Percentiles rank a stretch among this genome's conserved stretches.
phyloP scores from a whole-genome alignment of 2,329 filamentous ascomycete species.

The Phialemonium atrogriseum region DNA sequence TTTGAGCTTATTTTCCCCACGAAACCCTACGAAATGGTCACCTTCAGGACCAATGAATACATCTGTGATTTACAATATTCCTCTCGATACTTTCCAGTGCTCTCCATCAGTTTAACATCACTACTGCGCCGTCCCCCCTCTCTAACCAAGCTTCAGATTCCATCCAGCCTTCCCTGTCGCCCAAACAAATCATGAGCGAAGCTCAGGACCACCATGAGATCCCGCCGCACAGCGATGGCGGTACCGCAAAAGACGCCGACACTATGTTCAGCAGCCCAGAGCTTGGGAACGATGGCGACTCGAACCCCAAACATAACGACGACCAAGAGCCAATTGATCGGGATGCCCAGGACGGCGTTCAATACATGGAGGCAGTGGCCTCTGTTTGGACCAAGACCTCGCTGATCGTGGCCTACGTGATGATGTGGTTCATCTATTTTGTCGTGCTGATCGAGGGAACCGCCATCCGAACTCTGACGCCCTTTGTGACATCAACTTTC shows the following conservation, averaged over 20 bases:
- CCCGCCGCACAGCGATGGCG: background rate
- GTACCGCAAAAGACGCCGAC: background rate
- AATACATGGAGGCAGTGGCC: constrained; percentile 1
- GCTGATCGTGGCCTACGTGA: background rate
- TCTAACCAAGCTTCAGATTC: constrained; percentile 1
- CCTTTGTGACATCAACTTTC: constrained; percentile 9
- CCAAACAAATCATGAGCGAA: background rate
- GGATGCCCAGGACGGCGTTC: background rate
- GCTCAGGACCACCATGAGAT: background rate
- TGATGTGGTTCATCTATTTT: constrained; percentile 4
- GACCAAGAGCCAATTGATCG: background rate
- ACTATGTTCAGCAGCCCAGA: background rate
- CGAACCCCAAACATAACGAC: constrained; percentile 1
- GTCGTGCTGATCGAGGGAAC: background rate
- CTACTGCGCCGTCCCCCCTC: background rate
- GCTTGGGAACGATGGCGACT: background rate
- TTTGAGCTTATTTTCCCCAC: constrained; percentile 1
- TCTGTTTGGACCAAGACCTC: constrained; percentile 1
- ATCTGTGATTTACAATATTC: no score
- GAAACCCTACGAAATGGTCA: background rate
- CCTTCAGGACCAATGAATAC: background rate
- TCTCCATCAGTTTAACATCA: background rate
- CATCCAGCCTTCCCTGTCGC: background rate
- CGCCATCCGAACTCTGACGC: background rate
- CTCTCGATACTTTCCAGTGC: no score